phyloP scores from a whole-genome alignment of 129 eudicot species.

The Helianthus tuberosus region DNA sequence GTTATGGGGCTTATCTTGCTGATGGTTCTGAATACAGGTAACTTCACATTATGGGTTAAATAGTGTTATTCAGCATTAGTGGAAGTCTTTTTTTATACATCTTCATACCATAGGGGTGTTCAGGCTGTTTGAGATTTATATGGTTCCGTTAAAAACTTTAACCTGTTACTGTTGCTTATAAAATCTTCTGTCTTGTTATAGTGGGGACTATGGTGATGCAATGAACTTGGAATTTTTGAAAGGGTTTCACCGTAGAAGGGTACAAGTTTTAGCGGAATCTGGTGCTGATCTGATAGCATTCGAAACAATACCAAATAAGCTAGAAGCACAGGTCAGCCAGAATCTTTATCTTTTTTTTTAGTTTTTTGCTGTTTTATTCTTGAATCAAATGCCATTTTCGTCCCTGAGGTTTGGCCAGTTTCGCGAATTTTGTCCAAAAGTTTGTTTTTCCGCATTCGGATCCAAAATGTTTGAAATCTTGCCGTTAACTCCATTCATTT shows the following conservation, averaged over 20 bases:
- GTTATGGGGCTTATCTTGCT: constrained; percentile 93
- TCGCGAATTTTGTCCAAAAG: no score
- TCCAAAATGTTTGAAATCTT: no score
- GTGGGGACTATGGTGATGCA: constrained; percentile 66
- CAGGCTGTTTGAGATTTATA: neutral
- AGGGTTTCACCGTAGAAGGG: constrained; percentile 77
- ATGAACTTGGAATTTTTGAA: constrained; percentile 55
- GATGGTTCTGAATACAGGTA: constrained; percentile 95
- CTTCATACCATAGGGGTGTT: neutral
- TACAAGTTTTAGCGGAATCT: constrained; percentile 76
- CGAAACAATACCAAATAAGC: constrained; percentile 79
- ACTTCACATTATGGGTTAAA: neutral
- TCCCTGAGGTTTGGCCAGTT: no score
- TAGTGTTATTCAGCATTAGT: neutral
- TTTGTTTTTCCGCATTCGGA: no score
- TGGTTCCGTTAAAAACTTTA: neutral
- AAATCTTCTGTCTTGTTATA: constrained; percentile 18
- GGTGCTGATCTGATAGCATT: constrained; percentile 86
- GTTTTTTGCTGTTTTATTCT: no score
- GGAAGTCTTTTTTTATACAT: neutral
- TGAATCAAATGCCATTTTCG: no score
- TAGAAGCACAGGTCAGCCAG: constrained; percentile 69
- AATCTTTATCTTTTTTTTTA: neutral
- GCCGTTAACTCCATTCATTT: no score
- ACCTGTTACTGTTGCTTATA: constrained; percentile 13